Conservation (phyloP, 139 green algal genomes). For the Volvox africanus region DNA sequence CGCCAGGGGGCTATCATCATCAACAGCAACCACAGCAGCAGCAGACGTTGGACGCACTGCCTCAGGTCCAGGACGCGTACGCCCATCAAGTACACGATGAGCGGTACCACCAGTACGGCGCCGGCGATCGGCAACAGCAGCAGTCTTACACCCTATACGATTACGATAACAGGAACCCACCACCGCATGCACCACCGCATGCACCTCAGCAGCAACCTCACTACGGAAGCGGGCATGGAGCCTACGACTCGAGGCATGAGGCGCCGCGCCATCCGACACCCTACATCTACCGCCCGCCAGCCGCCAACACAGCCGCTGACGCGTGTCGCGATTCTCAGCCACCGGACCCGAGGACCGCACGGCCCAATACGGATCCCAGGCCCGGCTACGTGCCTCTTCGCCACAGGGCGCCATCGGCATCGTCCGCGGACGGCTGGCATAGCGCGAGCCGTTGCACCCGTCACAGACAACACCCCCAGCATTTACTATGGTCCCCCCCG, state of each 20-base stretch:
- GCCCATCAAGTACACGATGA: neutral
- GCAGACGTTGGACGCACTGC: neutral
- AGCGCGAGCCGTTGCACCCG: neutral
- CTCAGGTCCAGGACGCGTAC: neutral
- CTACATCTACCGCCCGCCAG: conserved; percentile 11
- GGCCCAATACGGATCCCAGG: neutral
- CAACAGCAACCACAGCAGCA: neutral
- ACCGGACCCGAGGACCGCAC: neutral
- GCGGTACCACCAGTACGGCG: conserved; percentile 15
- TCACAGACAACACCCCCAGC: neutral
- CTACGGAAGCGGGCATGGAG: neutral
- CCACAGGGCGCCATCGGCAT: neutral
- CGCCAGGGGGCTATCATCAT: neutral
- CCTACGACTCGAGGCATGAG: neutral
- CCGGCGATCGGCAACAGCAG: neutral
- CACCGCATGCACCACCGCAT: neutral
- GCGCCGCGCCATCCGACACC: neutral
- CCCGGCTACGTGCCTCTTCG: neutral
- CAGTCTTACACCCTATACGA: neutral
- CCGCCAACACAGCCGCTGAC: neutral
- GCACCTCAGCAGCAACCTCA: conserved; percentile 9
- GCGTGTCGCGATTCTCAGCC: too few species aligned
- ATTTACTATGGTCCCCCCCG: conserved; percentile 8
- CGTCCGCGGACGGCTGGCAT: neutral
- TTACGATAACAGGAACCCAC: neutral